Evolutionary conservation across 2,329 filamentous ascomycete species (phyloP).

Genomic region (Xylogone sp.): DNA sequence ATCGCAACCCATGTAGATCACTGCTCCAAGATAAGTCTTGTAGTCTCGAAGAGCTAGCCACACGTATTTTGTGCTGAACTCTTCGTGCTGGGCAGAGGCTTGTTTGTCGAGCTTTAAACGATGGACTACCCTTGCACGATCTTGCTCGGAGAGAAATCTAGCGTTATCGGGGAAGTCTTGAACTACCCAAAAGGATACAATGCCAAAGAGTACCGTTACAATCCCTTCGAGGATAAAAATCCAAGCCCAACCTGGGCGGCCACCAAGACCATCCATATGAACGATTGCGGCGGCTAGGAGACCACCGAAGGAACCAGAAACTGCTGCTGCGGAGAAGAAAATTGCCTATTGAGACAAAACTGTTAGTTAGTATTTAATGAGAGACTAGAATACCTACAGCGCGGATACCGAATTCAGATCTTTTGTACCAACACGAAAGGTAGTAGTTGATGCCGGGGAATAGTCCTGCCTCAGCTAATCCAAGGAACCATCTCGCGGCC

Average conservation of each 20-base stretch:
- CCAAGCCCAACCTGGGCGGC: slow-evolving; percentile 57
- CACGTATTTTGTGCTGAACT: slow-evolving; percentile 69
- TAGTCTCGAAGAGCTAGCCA: slow-evolving; percentile 75
- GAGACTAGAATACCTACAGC: slow-evolving; percentile 46
- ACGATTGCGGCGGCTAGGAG: slow-evolving; percentile 69
- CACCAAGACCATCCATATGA: slow-evolving; percentile 62
- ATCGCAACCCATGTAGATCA: slow-evolving; percentile 75
- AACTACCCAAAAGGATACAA: slow-evolving; percentile 72
- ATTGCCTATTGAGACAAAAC: slow-evolving; percentile 50
- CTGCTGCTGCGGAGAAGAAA: slow-evolving; percentile 79
- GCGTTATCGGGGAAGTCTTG: slow-evolving; percentile 79
- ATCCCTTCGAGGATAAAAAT: slow-evolving; percentile 70
- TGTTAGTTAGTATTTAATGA: too few species aligned
- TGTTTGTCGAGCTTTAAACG: slow-evolving; percentile 71
- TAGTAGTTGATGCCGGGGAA: slow-evolving; percentile 79
- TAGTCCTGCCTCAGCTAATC: slow-evolving; percentile 70
- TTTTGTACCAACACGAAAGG: slow-evolving; percentile 79
- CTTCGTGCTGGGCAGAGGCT: slow-evolving; percentile 68
- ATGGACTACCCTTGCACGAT: slow-evolving; percentile 68
- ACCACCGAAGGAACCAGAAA: slow-evolving; percentile 75
- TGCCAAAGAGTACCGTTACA: slow-evolving; percentile 63
- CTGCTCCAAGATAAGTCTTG: slow-evolving; percentile 75
- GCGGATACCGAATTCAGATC: slow-evolving; percentile 75
- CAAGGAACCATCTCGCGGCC: slow-evolving; percentile 67
- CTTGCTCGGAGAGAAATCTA: slow-evolving; percentile 64